A percentile compares a stretch with the other conserved stretches of the same genome.
Conservation (phyloP, 805 yeast genomes). For the Starmerella khaoyaiensis region DNA sequence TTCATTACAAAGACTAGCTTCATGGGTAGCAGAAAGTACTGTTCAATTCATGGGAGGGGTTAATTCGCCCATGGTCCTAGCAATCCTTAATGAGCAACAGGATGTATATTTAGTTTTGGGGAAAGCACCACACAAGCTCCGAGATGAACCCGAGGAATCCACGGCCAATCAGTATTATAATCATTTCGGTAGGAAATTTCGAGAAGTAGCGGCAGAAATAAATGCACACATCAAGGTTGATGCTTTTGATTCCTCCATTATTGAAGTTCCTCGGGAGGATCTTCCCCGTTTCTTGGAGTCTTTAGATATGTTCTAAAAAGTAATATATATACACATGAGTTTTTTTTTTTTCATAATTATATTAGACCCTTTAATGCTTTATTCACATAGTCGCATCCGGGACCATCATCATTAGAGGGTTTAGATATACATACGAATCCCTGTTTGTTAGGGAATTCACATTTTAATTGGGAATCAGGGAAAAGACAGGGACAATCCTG, state of each 20-base stretch:
- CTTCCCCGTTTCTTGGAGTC: conserved; percentile 75
- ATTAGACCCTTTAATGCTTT: conserved; percentile 47
- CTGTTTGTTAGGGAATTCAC: conserved; percentile 54
- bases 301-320: conserved; percentile 35
- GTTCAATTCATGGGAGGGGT: conserved; percentile 61
- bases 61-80: conserved; percentile 69
- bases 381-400: conserved; percentile 74
- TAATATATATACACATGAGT: too few relatives aligned
- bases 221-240: conserved; percentile 86
- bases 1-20: conserved; percentile 68
- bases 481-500: conserved; percentile 82
- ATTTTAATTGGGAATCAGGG: conserved; percentile 72
- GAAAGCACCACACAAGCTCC: conserved; percentile 67
- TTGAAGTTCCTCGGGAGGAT: conserved; percentile 81
- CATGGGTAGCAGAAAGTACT: conserved; percentile 83
- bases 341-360: not conserved
- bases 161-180: conserved; percentile 32
- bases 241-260: conserved; percentile 87
- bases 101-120: conserved; percentile 83
- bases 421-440: conserved; percentile 72
- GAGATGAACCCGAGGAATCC: conserved; percentile 24
- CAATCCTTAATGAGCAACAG: conserved; percentile 58
- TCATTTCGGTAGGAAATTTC: conserved; percentile 83
- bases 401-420: conserved; percentile 43
- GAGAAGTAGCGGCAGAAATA: conserved; percentile 67